A percentile compares a stretch with the other conserved stretches of the same genome.
Evolutionary conservation across 768 basidiomycete species (phyloP).

Genomic region (Tulasnella sp.): DNA sequence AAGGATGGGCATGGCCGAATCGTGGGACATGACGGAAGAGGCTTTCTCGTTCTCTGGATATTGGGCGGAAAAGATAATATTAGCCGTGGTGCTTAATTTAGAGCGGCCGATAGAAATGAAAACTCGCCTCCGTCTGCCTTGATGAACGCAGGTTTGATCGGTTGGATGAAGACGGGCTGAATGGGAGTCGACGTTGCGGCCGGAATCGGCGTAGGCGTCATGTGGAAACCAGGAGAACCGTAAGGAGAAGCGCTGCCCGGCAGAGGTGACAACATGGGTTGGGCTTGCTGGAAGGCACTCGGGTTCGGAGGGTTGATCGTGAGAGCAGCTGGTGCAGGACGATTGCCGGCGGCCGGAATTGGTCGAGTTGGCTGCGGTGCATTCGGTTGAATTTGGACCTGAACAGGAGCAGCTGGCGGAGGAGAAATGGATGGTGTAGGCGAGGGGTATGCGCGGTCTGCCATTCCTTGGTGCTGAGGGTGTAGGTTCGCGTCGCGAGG

Average conservation of each 20-base stretch:
- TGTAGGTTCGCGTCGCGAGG: slow-evolving; percentile 18
- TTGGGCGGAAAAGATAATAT: background rate
- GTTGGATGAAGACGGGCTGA: slow-evolving; percentile 30
- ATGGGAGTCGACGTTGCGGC: slow-evolving; percentile 27
- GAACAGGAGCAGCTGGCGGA: slow-evolving; percentile 30
- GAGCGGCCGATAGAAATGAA: background rate
- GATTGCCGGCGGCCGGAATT: slow-evolving; percentile 17
- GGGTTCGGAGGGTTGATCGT: slow-evolving; percentile 12
- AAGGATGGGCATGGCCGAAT: slow-evolving; percentile 33
- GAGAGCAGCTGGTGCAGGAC: background rate
- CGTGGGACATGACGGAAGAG: slow-evolving; percentile 18
- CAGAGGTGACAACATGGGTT: background rate
- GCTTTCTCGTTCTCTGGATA: slow-evolving; percentile 20
- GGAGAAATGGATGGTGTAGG: slow-evolving; percentile 30
- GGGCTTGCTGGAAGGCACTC: background rate
- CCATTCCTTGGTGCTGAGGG: slow-evolving; percentile 16
- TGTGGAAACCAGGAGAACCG: slow-evolving; percentile 26
- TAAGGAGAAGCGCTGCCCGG: background rate
- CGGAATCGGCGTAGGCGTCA: slow-evolving; percentile 28
- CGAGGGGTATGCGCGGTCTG: background rate
- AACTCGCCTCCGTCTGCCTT: slow-evolving; percentile 23
- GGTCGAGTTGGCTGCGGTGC: slow-evolving; percentile 31
- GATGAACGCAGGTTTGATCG: slow-evolving; percentile 34
- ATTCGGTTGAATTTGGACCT: slow-evolving; percentile 28
- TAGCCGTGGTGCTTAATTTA: background rate